A percentile compares a stretch with the other conserved stretches of the same genome.
Evolutionary conservation across 768 basidiomycete species (phyloP).

Genomic region (Termitomyces sp.): DNA sequence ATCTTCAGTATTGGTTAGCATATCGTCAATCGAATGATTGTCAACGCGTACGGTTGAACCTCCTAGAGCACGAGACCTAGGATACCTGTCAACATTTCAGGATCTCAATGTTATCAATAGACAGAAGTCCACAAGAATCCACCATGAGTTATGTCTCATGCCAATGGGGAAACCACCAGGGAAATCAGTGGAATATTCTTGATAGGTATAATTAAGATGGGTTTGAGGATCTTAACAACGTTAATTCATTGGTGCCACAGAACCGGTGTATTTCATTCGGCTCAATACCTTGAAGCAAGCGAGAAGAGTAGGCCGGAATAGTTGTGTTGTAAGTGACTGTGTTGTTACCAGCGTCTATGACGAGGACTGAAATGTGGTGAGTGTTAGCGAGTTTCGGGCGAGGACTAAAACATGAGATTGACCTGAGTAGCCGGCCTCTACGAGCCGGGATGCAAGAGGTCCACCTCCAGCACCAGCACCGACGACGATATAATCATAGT

Average conservation of each 20-base stretch:
- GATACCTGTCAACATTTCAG: conserved; percentile 19
- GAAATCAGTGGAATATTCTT: conserved; percentile 24
- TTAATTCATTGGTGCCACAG: not conserved
- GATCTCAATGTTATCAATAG: not conserved
- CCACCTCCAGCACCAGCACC: conserved; percentile 26
- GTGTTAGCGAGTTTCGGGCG: no score
- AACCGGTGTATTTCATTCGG: not conserved
- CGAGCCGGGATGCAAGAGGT: conserved; percentile 21
- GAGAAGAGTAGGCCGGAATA: conserved; percentile 21
- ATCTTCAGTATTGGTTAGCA: no score
- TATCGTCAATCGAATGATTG: no score
- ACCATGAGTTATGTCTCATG: conserved; percentile 21
- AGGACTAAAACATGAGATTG: not conserved
- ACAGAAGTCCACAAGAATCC: not conserved
- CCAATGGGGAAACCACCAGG: no score
- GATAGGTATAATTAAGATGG: conserved; percentile 24
- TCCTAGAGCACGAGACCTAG: conserved; percentile 24
- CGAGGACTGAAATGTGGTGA: conserved; percentile 20
- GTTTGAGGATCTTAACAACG: conserved; percentile 20
- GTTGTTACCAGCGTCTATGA: conserved; percentile 26
- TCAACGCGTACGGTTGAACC: conserved; percentile 24
- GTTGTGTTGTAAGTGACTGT: conserved; percentile 23
- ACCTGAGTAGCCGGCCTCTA: conserved; percentile 21
- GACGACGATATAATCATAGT: conserved; percentile 23
- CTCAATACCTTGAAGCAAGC: conserved; percentile 20